Base-by-base conservation (phyloP, 2,329 filamentous ascomycete species). In the Cladosporium colombiae region DNA sequence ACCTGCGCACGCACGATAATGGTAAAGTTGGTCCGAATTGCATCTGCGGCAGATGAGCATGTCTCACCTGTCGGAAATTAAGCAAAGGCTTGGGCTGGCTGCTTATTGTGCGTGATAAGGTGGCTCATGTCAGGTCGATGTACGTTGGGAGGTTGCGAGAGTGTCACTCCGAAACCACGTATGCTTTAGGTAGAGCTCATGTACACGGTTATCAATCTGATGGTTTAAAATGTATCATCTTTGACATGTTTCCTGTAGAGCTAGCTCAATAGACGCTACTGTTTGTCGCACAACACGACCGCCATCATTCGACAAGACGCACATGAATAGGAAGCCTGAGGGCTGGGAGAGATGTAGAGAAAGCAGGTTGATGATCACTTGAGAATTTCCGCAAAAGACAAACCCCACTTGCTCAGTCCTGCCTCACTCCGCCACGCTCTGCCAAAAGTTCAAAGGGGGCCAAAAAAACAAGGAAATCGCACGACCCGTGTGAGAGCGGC, bases 341-440 rank as follows among this genome's bases (percentile, higher is more conserved):
- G 33, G 16, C 35, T 25, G 37, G 59, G 27, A 52, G 59, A 62
- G 18, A 25, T 62, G 46, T 29, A n/a, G 59, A 37, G 44, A 46
- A 62, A 25, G 29, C 33, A 63, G 49, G 61, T 56, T 63, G 61
- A 63, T 63, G 61, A 63, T 63, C 50, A 63, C 61, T 56, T 56
- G 50, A 63, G 61, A 63, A 63, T 63, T 63, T 63, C 33, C 50
- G 50, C 61, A 65, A 65, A 50, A 65, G 27, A 65, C 53, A 65
- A 56, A 65, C 49, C 40, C 53, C 53, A 40, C 35, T 49, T 57
- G 8, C 62, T 52, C 62, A 58, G 40, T 37, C 53, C 40, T 37
- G 44, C 44, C 62, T 35, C 62, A 65, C 31, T 56, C 61, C 62
- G 62, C 53, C 62, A 27, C 55, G 53, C 52, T 58, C 53, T 59